Base-by-base conservation (phyloP, 1,139 yeast genomes). In the Lodderomyces orthopsilosis region DNA sequence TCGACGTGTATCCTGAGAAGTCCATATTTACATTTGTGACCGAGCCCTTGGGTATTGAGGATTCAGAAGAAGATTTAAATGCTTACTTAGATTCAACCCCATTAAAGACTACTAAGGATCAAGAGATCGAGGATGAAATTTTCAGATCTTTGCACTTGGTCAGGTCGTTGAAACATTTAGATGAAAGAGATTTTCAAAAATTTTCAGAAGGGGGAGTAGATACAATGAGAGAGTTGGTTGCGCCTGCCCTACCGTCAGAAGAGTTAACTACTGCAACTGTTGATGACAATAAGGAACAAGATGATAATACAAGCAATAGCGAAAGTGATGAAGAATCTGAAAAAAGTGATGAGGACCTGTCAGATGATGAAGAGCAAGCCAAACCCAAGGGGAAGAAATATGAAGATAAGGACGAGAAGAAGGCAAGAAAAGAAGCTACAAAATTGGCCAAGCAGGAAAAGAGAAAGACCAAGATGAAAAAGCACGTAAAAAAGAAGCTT, bases 381-480 rank as follows among this genome's bases (percentile, higher is more conserved):
- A 56, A 66, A 6, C 62, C 75, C 9, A 83, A 77, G 51, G 94
- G 95, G 22, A 91, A 88, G 62, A 83, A 83, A 58, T 74, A 75
- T 59, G 94, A 87, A 55, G 95, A 91, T 57, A 85, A 90, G 58
- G 96, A 89, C 19, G 82, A 73, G 0, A 93, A 91, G 62, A 88
- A 85, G 58, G 83, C 80, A 40, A 77, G 98, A 44, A 94, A 94
- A 63, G 85, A 84, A 55, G 85, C 84, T 19, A 84, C 89, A 17
- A 93, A 89, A 60, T 85, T 82, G 34, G 89, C 83, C 13, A 87
- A 89, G 49, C 85, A 85, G 55, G 98, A 91, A 55, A 90, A 87
- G 67, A 76, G 98, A 46, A 84, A 89, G 59, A 83, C 83, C 4
- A 94, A 94, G 63, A 85, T 93, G 83, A 93, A 93, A 63, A 94